These are phyloP conservation scores for Metarhizium album DNA, from an alignment of 2,329 filamentous ascomycete genomes.

Conservation along the genomic window DNA sequence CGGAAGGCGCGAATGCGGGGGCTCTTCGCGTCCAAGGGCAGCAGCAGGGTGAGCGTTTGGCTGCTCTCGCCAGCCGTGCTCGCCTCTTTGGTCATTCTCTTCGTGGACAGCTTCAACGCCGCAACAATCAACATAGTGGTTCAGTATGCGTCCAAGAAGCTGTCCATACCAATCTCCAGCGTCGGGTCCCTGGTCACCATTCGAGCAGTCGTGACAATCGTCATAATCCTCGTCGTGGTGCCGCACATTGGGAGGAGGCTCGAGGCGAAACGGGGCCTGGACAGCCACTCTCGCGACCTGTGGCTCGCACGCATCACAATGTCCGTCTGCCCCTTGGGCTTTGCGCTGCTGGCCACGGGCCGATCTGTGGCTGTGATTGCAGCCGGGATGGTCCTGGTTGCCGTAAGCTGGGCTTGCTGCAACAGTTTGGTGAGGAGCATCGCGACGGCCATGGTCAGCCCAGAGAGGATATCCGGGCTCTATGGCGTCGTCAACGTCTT, in stretches of 20 bases:
- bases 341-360: background rate
- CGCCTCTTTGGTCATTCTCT: background rate
- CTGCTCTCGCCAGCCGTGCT: background rate
- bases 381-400: background rate
- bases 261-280: background rate
- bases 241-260: background rate
- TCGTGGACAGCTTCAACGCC: background rate
- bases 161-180: background rate
- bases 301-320: conserved; percentile 3
- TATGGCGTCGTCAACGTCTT: background rate
- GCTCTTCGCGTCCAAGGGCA: background rate
- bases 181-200: background rate
- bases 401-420: background rate
- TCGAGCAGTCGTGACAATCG: background rate
- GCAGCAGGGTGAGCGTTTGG: background rate
- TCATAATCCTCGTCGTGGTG: background rate
- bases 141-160: conserved; percentile 1
- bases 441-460: background rate
- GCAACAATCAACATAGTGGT: background rate
- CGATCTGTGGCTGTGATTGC: background rate
- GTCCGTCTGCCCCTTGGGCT: background rate
- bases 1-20: background rate
- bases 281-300: conserved; percentile 1
- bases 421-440: background rate
- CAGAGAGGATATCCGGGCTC: background rate